Percentiles rank a stretch among this genome's conserved stretches.
phyloP scores from a whole-genome alignment of 345 rosid species.

The Litchi chinensis region DNA sequence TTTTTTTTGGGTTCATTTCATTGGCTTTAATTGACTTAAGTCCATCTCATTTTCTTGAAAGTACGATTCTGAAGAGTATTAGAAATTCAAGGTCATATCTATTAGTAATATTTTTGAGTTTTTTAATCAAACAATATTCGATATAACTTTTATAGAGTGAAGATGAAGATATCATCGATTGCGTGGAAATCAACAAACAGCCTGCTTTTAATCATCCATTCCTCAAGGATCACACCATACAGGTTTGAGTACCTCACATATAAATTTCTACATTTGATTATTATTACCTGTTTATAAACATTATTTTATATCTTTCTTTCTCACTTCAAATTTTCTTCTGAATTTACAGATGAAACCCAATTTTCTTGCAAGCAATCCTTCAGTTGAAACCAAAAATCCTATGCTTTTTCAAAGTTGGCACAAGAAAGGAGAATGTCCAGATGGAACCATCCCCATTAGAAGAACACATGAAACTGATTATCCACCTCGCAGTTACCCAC shows the following conservation, averaged over 20 bases:
- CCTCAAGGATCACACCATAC: constrained; percentile 28
- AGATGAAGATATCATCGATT: constrained; percentile 22
- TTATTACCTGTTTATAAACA: not conserved
- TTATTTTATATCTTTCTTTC: not conserved
- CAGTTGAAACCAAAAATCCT: not conserved
- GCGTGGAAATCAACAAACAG: constrained; percentile 31
- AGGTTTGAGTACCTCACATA: not conserved
- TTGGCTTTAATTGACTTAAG: too few relatives aligned
- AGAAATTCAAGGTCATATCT: too few relatives aligned
- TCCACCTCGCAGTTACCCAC: not conserved
- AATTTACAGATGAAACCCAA: constrained; percentile 23
- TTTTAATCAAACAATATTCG: too few relatives aligned
- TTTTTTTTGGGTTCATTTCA: too few relatives aligned
- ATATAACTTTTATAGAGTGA: not conserved
- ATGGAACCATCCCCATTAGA: constrained; percentile 32
- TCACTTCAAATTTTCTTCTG: not conserved
- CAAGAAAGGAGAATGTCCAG: constrained; percentile 27
- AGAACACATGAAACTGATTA: constrained; percentile 5
- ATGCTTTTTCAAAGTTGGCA: constrained; percentile 19
- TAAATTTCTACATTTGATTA: not conserved
- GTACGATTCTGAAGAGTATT: too few relatives aligned
- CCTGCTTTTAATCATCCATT: constrained; percentile 37
- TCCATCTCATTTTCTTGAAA: too few relatives aligned
- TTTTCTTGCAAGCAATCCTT: constrained; percentile 6
- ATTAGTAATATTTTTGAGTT: too few relatives aligned